These are phyloP conservation scores for Neofusicoccum umdonicola DNA, from an alignment of 2,329 filamentous ascomycete genomes.

Conservation along the genomic window DNA sequence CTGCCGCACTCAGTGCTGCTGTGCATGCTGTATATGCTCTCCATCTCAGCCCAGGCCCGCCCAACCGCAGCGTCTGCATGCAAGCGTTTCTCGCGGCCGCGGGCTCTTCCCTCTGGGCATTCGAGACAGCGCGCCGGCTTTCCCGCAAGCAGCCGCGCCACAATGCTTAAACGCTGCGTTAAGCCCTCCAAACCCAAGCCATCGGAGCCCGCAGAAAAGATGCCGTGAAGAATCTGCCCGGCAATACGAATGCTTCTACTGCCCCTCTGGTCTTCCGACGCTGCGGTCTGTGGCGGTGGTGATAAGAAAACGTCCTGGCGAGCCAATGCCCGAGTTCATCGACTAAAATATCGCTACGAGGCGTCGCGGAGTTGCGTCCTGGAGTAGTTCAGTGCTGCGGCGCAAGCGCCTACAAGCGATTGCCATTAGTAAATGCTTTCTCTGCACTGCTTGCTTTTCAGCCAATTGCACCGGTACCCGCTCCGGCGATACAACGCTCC, in stretches of 20 bases:
- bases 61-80: no score
- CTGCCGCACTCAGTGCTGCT: no score
- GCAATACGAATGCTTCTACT: not conserved
- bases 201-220: not conserved
- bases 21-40: not conserved
- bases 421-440: slow-evolving; percentile 5
- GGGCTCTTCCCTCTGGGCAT: no score
- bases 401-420: not conserved
- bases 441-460: not conserved
- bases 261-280: not conserved
- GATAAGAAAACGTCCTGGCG: not conserved
- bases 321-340: not conserved
- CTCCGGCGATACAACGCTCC: not conserved
- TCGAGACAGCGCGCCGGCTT: not conserved
- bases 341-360: not conserved
- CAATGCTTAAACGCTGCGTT: not conserved
- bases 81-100: no score
- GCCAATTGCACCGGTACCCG: not conserved
- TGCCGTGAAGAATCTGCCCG: not conserved
- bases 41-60: not conserved
- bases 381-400: not conserved
- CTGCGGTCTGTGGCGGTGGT: not conserved
- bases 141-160: not conserved
- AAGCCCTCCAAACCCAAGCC: not conserved
- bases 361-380: not conserved